Evolutionary conservation across 2,329 filamentous ascomycete species (phyloP).

Genomic region (Chalaropsis ovoidea): DNA sequence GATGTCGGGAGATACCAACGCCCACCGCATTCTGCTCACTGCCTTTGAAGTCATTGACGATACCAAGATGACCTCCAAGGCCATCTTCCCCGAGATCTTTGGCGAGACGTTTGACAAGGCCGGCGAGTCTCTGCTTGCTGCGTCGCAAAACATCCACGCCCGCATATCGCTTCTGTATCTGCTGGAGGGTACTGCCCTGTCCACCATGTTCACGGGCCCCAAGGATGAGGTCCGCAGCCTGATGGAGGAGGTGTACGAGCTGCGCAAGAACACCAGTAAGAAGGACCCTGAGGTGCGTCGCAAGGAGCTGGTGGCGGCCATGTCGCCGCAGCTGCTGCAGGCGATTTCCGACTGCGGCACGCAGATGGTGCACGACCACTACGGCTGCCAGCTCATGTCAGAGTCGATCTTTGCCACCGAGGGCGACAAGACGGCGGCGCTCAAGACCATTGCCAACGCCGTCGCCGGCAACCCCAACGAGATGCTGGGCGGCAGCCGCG

Average conservation of each 20-base stretch:
- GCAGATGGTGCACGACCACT: slow-evolving; percentile 61
- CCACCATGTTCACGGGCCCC: slow-evolving; percentile 50
- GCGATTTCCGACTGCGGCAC: slow-evolving; percentile 59
- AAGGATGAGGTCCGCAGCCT: slow-evolving; percentile 49
- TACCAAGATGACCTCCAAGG: slow-evolving; percentile 76
- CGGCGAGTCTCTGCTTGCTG: slow-evolving; percentile 52
- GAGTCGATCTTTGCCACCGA: slow-evolving; percentile 69
- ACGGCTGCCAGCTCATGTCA: slow-evolving; percentile 76
- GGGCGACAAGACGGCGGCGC: slow-evolving; percentile 65
- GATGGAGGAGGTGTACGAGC: slow-evolving; percentile 65
- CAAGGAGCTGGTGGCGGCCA: slow-evolving; percentile 61
- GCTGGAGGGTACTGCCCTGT: slow-evolving; percentile 57
- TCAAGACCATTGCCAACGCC: slow-evolving; percentile 57
- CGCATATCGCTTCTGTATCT: slow-evolving; percentile 67
- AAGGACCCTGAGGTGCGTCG: slow-evolving; percentile 72
- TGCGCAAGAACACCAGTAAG: slow-evolving; percentile 78
- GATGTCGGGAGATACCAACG: slow-evolving; percentile 71
- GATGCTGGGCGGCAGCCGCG: slow-evolving; percentile 29
- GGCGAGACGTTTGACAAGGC: slow-evolving; percentile 57
- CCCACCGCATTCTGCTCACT: slow-evolving; percentile 69
- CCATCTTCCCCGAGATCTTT: slow-evolving; percentile 77
- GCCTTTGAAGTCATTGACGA: slow-evolving; percentile 91
- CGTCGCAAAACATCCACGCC: slow-evolving; percentile 56
- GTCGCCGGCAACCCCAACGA: slow-evolving; percentile 46
- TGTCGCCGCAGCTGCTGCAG: slow-evolving; percentile 65